phyloP scores from a whole-genome alignment of 1,284 basidiomycete genomes.

The Fomes fomentarius region DNA sequence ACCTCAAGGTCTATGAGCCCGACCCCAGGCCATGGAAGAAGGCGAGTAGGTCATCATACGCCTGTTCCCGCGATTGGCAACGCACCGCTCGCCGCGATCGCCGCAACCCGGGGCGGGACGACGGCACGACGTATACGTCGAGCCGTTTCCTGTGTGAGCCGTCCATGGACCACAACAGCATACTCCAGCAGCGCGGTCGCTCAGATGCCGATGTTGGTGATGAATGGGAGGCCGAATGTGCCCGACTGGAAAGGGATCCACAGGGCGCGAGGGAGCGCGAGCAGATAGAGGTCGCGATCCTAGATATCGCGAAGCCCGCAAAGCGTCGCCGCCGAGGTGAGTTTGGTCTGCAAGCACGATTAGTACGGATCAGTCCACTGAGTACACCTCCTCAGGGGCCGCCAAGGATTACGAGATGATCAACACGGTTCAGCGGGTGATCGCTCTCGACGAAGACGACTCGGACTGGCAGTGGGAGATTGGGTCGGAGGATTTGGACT shows the following conservation, averaged over 20 bases:
- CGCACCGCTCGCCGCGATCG: not conserved
- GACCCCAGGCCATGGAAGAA: slow-evolving; percentile 1
- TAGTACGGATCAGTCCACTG: not conserved
- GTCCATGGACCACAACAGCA: not conserved
- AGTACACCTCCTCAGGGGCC: not conserved
- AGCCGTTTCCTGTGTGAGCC: not conserved
- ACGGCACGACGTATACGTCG: not conserved
- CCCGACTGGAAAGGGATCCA: not conserved
- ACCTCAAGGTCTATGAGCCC: not conserved
- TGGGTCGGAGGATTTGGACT: not conserved
- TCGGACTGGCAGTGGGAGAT: not conserved
- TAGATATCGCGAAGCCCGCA: slow-evolving; percentile 2
- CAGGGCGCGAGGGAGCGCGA: not conserved
- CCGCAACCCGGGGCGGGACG: not conserved
- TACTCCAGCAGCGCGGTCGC: not conserved
- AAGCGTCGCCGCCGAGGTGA: not conserved
- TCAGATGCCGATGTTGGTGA: no score
- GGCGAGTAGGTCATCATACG: not conserved
- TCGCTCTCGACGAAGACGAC: slow-evolving; percentile 7
- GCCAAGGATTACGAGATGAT: slow-evolving; percentile 13
- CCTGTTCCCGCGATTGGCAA: no score
- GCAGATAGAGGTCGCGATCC: not conserved
- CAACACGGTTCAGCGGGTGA: slow-evolving; percentile 11
- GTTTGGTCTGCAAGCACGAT: not conserved
- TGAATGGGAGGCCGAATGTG: not conserved